Evolutionary conservation across 2,329 filamentous ascomycete genomes (phyloP).

Genomic region (Hysterium pulicare): DNA sequence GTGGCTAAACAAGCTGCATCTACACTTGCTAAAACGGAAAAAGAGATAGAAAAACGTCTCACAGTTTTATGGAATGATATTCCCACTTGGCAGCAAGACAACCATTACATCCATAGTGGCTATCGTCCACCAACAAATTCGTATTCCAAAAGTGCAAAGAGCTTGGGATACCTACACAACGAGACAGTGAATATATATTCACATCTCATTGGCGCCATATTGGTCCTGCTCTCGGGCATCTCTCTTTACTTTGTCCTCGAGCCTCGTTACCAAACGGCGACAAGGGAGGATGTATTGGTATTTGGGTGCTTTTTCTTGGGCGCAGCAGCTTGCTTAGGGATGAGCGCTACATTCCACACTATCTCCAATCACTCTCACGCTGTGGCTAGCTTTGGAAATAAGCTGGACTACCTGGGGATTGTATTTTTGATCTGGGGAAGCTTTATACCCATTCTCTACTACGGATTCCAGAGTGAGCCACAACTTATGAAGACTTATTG

Average conservation of each 20-base stretch:
- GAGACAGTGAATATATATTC: constrained; percentile 70
- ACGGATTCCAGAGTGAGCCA: constrained; percentile 59
- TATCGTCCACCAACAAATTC: constrained; percentile 64
- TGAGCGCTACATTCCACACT: constrained; percentile 71
- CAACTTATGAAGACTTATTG: constrained; percentile 68
- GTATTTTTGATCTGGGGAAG: constrained; percentile 87
- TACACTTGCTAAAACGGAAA: no score
- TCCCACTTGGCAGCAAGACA: constrained; percentile 54
- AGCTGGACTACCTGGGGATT: constrained; percentile 92
- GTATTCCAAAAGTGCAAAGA: constrained; percentile 56
- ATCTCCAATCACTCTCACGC: constrained; percentile 77
- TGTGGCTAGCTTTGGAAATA: constrained; percentile 82
- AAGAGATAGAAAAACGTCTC: constrained; percentile 47
- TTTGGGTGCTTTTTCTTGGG: constrained; percentile 40
- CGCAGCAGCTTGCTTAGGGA: constrained; percentile 44
- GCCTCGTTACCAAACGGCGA: constrained; percentile 34
- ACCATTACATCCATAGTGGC: constrained; percentile 64
- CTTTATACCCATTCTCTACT: constrained; percentile 76
- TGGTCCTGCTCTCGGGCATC: constrained; percentile 17
- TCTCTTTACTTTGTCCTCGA: constrained; percentile 21
- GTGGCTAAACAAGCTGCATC: no score
- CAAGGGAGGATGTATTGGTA: constrained; percentile 32
- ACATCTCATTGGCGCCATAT: constrained; percentile 52
- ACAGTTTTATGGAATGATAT: constrained; percentile 45
- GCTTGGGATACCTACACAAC: constrained; percentile 63